Evolutionary conservation across 2,329 filamentous ascomycete species (phyloP).

Genomic region (Diaporthe batatas): DNA sequence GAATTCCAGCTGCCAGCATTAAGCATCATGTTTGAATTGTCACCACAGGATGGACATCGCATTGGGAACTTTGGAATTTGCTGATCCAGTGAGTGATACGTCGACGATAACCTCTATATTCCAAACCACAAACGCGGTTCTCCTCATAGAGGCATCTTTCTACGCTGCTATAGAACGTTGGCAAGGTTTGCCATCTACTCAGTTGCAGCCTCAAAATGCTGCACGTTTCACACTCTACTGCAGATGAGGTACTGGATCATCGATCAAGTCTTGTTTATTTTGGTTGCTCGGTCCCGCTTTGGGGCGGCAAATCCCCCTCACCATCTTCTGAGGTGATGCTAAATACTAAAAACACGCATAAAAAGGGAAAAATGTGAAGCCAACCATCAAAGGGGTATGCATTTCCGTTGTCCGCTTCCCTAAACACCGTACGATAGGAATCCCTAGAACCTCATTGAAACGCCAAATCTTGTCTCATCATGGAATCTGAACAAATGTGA

Average conservation of each 20-base stretch:
- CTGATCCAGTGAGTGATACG: neutral
- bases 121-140: neutral
- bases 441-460: conserved; percentile 25
- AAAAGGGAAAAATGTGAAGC: neutral
- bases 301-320: neutral
- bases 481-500: conserved; percentile 11
- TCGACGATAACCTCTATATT: neutral
- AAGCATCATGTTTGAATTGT: neutral
- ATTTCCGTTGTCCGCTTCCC: conserved; percentile 37
- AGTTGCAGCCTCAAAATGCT: neutral
- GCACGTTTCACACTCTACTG: too few relatives aligned
- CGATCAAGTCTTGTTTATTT: neutral
- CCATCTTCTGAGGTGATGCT: conserved; percentile 25
- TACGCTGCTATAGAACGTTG: too few relatives aligned
- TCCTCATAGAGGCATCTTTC: neutral
- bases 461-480: conserved; percentile 40
- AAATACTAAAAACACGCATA: neutral
- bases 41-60: neutral
- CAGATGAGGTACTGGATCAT: neutral
- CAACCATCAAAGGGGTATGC: conserved; percentile 41
- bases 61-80: neutral
- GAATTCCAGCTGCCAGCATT: neutral
- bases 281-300: conserved; percentile 20
- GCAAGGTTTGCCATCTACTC: neutral
- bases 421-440: conserved; percentile 37